Evolutionary conservation across 106 monocot genomes (phyloP).

Genomic region (Apostasia ramifera): DNA sequence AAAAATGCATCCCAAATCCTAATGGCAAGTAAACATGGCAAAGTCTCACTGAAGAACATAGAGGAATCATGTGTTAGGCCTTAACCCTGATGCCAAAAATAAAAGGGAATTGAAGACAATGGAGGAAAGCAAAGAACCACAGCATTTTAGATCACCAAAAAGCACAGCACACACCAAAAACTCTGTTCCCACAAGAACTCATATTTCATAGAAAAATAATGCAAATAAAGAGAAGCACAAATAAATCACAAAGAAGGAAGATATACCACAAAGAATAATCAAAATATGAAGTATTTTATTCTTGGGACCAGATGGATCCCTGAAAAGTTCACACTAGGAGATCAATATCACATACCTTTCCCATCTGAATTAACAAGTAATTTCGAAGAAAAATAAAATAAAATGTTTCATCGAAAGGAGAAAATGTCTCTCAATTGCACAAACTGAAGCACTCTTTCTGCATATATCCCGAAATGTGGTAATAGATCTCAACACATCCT

Average conservation of each 20-base stretch:
- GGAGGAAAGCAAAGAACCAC: background rate
- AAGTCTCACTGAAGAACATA: too few relatives aligned
- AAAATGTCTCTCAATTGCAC: constrained; percentile 6
- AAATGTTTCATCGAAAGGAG: background rate
- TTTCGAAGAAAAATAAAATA: background rate
- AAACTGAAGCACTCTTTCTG: background rate
- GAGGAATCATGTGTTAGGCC: too few relatives aligned
- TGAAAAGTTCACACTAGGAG: background rate
- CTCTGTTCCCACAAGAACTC: background rate
- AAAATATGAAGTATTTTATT: too few relatives aligned
- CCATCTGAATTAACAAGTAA: background rate
- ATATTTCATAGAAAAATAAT: background rate
- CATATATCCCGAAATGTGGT: background rate
- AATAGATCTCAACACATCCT: constrained; percentile 1
- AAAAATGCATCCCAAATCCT: too few relatives aligned
- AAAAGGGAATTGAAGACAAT: background rate
- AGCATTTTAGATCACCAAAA: background rate
- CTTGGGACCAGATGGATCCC: background rate
- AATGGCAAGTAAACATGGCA: too few relatives aligned
- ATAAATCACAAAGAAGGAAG: background rate
- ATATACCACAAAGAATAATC: background rate
- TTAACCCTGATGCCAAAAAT: too few relatives aligned
- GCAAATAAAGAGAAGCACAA: background rate
- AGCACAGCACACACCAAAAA: background rate
- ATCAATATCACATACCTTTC: background rate